These are phyloP conservation scores for Abelmoschus esculentus DNA, from an alignment of 345 rosid species.

Conservation along the genomic window DNA sequence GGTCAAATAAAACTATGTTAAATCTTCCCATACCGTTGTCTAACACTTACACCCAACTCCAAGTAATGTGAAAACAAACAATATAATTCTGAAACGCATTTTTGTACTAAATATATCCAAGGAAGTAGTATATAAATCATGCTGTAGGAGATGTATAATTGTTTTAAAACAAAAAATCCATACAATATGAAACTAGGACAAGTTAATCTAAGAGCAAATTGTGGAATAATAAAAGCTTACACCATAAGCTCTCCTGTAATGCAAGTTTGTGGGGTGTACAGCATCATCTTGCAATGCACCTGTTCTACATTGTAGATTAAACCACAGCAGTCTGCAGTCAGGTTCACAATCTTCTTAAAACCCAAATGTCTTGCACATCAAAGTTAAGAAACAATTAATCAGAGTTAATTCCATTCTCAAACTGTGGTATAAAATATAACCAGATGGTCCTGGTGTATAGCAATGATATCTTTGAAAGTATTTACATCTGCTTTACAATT, in stretches of 20 bases:
- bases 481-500: constrained; percentile 1
- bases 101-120: background rate
- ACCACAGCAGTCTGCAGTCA: background rate
- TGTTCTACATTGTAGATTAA: background rate
- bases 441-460: background rate
- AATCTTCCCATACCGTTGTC: background rate
- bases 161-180: background rate
- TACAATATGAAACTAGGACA: background rate
- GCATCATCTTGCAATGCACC: background rate
- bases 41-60: background rate
- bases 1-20: too few relatives aligned
- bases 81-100: too few relatives aligned
- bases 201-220: background rate
- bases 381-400: too few relatives aligned
- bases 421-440: background rate
- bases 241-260: background rate
- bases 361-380: too few relatives aligned
- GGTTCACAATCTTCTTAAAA: too few relatives aligned
- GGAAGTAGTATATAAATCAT: background rate
- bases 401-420: background rate
- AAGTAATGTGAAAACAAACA: too few relatives aligned
- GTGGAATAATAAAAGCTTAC: background rate
- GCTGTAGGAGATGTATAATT: background rate
- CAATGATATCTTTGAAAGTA: too few relatives aligned
- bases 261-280: background rate